These are phyloP conservation scores for Acanthochlamys bracteata DNA, from an alignment of 106 monocot species.

Conservation along the genomic window DNA sequence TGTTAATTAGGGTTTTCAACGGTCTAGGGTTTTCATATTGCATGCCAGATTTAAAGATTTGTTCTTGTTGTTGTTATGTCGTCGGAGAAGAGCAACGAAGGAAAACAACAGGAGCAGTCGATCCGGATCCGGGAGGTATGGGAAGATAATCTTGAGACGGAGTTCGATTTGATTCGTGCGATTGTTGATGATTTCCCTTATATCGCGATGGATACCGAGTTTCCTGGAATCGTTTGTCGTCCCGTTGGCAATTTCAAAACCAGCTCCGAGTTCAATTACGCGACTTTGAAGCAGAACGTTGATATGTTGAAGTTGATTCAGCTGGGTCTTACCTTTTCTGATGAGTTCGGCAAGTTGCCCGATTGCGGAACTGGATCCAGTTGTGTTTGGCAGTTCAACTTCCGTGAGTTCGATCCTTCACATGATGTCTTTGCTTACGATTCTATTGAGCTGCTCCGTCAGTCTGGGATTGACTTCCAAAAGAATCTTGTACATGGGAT, in stretches of 20 bases:
- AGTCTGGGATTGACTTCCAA: constrained; percentile 48
- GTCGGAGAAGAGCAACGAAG: too few relatives aligned
- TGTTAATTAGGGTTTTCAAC: too few relatives aligned
- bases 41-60: too few relatives aligned
- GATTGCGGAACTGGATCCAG: constrained; percentile 14
- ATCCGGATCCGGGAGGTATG: constrained; percentile 61
- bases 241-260: constrained; percentile 20
- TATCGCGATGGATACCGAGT: constrained; percentile 28
- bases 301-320: constrained; percentile 54
- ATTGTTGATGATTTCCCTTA: constrained; percentile 41
- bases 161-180: constrained; percentile 36
- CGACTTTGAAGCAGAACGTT: constrained; percentile 42
- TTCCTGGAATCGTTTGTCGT: constrained; percentile 39
- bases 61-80: too few relatives aligned
- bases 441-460: constrained; percentile 54
- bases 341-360: constrained; percentile 33
- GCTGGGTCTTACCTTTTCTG: constrained; percentile 46
- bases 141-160: constrained; percentile 33
- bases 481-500: constrained; percentile 29
- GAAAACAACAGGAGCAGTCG: background rate
- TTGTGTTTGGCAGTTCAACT: constrained; percentile 72
- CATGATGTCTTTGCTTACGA: constrained; percentile 34
- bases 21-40: too few relatives aligned
- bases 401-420: constrained; percentile 31
- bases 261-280: constrained; percentile 37